Conservation (phyloP, 208 protist species). For the Trypanosoma conorhini region DNA sequence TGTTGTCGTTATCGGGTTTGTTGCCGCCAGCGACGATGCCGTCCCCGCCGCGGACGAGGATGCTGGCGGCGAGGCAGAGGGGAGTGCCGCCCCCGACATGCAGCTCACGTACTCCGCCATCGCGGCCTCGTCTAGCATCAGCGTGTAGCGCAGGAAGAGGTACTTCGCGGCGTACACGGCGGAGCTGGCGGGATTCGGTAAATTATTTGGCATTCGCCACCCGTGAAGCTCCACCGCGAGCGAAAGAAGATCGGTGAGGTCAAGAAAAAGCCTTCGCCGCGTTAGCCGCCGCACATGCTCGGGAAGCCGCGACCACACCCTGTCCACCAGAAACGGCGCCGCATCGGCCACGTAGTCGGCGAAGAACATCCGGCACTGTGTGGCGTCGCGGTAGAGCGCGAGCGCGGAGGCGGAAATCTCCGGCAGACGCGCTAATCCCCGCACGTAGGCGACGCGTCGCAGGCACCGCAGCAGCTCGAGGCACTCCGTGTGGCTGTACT, state of each 20-base stretch:
- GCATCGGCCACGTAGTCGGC: constrained; percentile 52
- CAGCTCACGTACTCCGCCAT: constrained; percentile 37
- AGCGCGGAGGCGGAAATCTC: neutral
- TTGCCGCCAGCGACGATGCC: neutral
- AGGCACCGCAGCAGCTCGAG: constrained; percentile 83
- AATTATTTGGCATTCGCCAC: constrained; percentile 40
- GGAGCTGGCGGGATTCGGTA: constrained; percentile 72
- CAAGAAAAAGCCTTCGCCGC: constrained; percentile 57
- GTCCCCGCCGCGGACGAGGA: neutral
- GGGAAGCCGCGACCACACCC: constrained; percentile 77
- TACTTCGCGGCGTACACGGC: constrained; percentile 75
- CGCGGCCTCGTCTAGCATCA: constrained; percentile 44
- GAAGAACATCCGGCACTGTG: constrained; percentile 45
- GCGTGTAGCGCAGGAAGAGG: constrained; percentile 76
- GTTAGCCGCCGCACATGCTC: constrained; percentile 68
- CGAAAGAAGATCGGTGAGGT: constrained; percentile 74
- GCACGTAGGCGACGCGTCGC: constrained; percentile 71
- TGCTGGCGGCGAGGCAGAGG: neutral
- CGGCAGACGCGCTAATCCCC: constrained; percentile 41
- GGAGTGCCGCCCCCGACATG: constrained; percentile 18
- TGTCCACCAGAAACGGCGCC: constrained; percentile 64
- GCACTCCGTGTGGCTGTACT: constrained; percentile 57
- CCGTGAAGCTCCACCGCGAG: constrained; percentile 73
- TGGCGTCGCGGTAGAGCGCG: constrained; percentile 53
- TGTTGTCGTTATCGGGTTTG: neutral